Evolutionary conservation across 2,329 filamentous ascomycete genomes (phyloP).

Genomic region (Stachybotrys elegans): DNA sequence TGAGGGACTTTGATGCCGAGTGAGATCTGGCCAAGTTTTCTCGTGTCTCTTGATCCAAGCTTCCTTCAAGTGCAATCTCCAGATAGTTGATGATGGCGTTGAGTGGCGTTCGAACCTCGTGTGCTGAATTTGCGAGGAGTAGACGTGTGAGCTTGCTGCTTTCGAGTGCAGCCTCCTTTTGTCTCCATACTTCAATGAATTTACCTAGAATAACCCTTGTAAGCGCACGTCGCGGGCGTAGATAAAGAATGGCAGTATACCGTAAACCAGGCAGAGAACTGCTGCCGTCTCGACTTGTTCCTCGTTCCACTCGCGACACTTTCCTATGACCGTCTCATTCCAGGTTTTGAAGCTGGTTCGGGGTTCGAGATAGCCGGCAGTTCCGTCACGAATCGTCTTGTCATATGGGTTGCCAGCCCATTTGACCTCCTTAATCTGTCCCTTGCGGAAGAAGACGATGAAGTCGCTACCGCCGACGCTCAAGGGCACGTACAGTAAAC

Average conservation of each 20-base stretch:
- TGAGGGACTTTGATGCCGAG: slow-evolving; percentile 85
- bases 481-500: slow-evolving; percentile 75
- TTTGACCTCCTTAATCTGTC: slow-evolving; percentile 70
- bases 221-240: slow-evolving; percentile 3
- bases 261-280: slow-evolving; percentile 82
- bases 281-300: slow-evolving; percentile 87
- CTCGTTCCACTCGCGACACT: slow-evolving; percentile 82
- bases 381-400: slow-evolving; percentile 68
- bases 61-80: slow-evolving; percentile 81
- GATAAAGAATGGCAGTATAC: slow-evolving; percentile 35
- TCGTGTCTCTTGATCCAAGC: slow-evolving; percentile 73
- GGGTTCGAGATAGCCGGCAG: slow-evolving; percentile 69
- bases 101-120: slow-evolving; percentile 84
- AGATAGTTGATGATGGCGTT: slow-evolving; percentile 95
- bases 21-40: slow-evolving; percentile 82
- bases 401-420: slow-evolving; percentile 88
- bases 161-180: slow-evolving; percentile 80
- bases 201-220: slow-evolving; percentile 37
- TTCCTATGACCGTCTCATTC: slow-evolving; percentile 76
- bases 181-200: slow-evolving; percentile 90
- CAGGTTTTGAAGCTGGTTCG: slow-evolving; percentile 74
- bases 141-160: slow-evolving; percentile 75
- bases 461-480: slow-evolving; percentile 75
- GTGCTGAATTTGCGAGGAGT: slow-evolving; percentile 80
- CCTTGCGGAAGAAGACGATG: slow-evolving; percentile 84